These are phyloP conservation scores for Otatea glauca DNA, from an alignment of 176 grass and related monocot genomes.

Conservation along the genomic window DNA sequence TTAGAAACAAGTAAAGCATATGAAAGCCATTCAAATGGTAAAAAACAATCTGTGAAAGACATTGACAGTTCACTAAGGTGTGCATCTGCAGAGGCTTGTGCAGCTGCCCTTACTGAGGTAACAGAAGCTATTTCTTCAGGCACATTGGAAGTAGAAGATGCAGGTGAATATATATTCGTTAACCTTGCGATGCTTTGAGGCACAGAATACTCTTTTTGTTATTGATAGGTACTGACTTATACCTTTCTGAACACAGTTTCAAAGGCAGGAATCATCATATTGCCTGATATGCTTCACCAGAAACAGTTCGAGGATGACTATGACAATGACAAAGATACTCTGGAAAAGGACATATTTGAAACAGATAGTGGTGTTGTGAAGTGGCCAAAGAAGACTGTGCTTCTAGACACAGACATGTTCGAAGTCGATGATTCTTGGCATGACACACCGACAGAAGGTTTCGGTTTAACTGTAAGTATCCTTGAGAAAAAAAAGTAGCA, in stretches of 20 bases:
- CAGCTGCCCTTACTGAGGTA: conserved; percentile 69
- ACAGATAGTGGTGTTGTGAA: conserved; percentile 63
- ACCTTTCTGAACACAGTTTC: conserved; percentile 56
- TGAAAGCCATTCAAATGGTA: conserved; percentile 45
- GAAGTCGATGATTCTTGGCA: conserved; percentile 93
- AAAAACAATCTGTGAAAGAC: conserved; percentile 44
- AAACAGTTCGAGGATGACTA: conserved; percentile 25
- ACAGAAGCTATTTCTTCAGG: conserved; percentile 73
- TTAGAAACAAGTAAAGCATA: conserved; percentile 46
- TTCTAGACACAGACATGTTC: conserved; percentile 87
- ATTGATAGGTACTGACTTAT: conserved; percentile 8
- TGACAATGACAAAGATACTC: conserved; percentile 30
- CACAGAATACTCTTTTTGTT: conserved; percentile 6
- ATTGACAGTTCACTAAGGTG: conserved; percentile 57
- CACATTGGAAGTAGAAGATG: conserved; percentile 65
- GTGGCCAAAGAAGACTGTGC: conserved; percentile 84
- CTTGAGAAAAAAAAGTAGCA: not conserved
- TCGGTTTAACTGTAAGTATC: conserved; percentile 68
- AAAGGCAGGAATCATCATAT: conserved; percentile 74
- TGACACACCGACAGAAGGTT: conserved; percentile 79
- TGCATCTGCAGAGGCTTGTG: conserved; percentile 85
- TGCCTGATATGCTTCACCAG: conserved; percentile 56
- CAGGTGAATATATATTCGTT: conserved; percentile 53
- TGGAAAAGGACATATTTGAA: conserved; percentile 56
- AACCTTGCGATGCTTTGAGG: conserved; percentile 20